Conservation (phyloP, 208 protist genomes). For the Naegleria gruberi region DNA sequence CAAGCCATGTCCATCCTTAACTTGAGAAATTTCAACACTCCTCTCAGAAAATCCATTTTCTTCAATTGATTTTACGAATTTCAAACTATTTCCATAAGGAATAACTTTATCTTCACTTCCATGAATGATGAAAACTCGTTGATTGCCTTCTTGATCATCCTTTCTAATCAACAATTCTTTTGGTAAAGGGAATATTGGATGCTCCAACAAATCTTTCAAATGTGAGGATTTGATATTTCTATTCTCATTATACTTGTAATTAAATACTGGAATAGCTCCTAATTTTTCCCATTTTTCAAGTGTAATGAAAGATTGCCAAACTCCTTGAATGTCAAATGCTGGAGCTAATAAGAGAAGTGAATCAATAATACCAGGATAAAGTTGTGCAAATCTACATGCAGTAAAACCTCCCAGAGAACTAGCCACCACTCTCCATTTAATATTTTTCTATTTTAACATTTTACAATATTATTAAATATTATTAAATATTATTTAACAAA, state of each 20-base stretch:
- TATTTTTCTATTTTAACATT: too few species aligned
- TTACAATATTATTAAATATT: too few species aligned
- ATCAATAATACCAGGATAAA: background rate
- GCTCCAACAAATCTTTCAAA: background rate
- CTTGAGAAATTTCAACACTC: too few species aligned
- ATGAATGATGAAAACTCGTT: too few species aligned
- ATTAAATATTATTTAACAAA: too few species aligned
- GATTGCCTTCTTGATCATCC: too few species aligned
- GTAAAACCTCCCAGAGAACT: background rate
- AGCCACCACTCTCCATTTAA: background rate
- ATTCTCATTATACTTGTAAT: background rate
- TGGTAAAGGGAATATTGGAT: background rate
- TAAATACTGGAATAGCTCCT: background rate
- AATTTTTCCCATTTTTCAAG: background rate
- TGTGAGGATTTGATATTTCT: background rate
- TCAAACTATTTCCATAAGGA: too few species aligned
- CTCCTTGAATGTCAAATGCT: background rate
- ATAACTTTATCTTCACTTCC: too few species aligned
- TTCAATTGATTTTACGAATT: too few species aligned
- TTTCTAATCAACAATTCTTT: background rate
- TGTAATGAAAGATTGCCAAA: background rate
- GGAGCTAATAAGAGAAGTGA: background rate
- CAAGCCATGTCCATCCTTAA: too few species aligned
- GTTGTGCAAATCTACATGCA: background rate
- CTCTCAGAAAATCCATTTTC: too few species aligned